Base-by-base conservation (phyloP, 768 basidiomycete genomes). In the Suillus cothurnatus region DNA sequence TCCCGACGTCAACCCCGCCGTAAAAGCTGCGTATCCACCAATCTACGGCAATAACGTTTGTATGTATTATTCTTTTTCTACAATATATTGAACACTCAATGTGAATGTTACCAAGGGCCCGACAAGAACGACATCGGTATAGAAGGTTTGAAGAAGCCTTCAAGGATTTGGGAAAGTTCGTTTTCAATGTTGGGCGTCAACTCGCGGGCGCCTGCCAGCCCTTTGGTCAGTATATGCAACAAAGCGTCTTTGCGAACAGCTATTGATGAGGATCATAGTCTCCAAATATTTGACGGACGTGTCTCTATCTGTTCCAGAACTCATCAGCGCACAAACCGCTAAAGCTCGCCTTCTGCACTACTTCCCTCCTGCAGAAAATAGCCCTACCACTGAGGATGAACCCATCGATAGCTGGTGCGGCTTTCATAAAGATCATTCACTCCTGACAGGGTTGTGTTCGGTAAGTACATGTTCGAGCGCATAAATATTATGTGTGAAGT, bases 301-400 rank as follows among this genome's bases (percentile, higher is more conserved):
- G 62, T 87, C 87, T 0, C 70, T 92, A 55, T 90, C 92, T 11
- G 79, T 99, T 28, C 83, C 88, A 8, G 76, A 85, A 19, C 78
- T 99, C 58, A 92, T 99, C 72, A 77, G 81, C 21, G 82, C 84
- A 9, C 89, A 91, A 71, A 94, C 92, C 6, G 92, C 88, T 45
- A 99, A 99, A 76, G 97, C 94, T 4, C 86, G 97, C 38, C 84
- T 99, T 15, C 81, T 99, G n/a, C 97, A 99, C 73, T 99, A 99
- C 77, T 99, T 95, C 71, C 92, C 97, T 19, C 88, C 89, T 12
- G 72, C 83, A 32, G 74, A 83, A 2, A 82, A 78, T 55, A 70
- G 68, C 23, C 67, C 74, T 23, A 67, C 71, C 6, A 65, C 73
- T 5, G 85, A 88, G 41, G 86, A 90, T 67, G 89, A 88, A 57